Conservation (phyloP, 2,329 filamentous ascomycete species). For the Fusarium caatingaense region DNA sequence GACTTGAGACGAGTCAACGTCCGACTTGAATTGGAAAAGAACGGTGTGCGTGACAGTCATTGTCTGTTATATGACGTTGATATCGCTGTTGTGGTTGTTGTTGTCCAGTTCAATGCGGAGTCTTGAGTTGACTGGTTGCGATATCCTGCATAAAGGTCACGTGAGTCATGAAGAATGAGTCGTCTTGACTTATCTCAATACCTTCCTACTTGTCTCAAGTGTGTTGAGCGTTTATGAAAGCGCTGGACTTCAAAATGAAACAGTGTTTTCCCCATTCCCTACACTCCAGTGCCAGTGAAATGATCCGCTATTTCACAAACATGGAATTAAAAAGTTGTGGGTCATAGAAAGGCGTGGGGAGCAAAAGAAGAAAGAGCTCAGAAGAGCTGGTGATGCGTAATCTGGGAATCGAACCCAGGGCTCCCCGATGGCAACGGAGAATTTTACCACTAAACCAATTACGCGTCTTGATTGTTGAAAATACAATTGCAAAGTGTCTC, state of each 20-base stretch:
- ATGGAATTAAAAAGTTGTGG: background rate
- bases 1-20: background rate
- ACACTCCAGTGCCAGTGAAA: background rate
- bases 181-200: background rate
- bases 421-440: slow-evolving; percentile 10
- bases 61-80: background rate
- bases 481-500: rapidly evolving
- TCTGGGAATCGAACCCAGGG: slow-evolving; percentile 12
- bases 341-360: rapidly evolving
- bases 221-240: background rate
- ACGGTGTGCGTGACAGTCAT: slow-evolving; percentile 22
- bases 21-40: slow-evolving; percentile 19
- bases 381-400: background rate
- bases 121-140: background rate
- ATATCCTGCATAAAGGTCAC: background rate
- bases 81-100: background rate
- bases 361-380: background rate
- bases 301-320: background rate
- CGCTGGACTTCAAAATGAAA: background rate
- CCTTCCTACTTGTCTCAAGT: background rate
- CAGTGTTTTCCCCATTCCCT: background rate
- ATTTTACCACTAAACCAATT: slow-evolving; percentile 8
- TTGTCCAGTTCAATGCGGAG: background rate
- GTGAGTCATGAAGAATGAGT: background rate
- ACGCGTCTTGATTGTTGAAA: background rate